These are phyloP conservation scores for Tylopilus plumbeoviolaceoides DNA, from an alignment of 768 basidiomycete species.

Conservation along the genomic window DNA sequence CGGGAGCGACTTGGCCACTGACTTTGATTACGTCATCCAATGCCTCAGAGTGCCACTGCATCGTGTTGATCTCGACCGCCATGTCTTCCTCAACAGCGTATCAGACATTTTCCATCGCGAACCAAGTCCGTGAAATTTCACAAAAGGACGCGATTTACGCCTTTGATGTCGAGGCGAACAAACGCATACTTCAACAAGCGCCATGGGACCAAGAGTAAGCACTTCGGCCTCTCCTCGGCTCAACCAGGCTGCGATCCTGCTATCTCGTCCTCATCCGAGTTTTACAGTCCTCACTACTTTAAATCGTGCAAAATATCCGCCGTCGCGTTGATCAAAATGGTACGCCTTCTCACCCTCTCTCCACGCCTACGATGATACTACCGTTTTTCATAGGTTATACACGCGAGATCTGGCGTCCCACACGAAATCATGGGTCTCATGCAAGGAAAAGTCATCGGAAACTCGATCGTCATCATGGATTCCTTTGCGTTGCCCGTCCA, in stretches of 20 bases:
- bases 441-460: constrained; percentile 90
- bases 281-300: constrained; percentile 68
- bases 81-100: constrained; percentile 56
- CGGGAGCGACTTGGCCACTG: too few species aligned
- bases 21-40: too few species aligned
- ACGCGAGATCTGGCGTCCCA: constrained; percentile 93
- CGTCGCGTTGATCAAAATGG: constrained; percentile 94
- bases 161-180: constrained; percentile 68
- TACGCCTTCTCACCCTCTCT: constrained; percentile 24
- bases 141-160: constrained; percentile 78
- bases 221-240: background rate
- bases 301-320: constrained; percentile 94
- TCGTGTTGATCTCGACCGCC: background rate
- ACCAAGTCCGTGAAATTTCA: constrained; percentile 66
- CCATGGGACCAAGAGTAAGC: constrained; percentile 89
- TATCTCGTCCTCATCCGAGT: background rate
- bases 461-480: constrained; percentile 84
- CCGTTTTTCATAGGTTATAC: constrained; percentile 70
- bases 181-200: constrained; percentile 56
- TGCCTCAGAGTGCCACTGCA: background rate
- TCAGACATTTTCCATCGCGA: constrained; percentile 68
- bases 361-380: background rate
- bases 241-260: background rate
- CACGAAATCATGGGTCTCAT: constrained; percentile 99
- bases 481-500: constrained; percentile 96